These are phyloP conservation scores for Fragaria ananassa DNA, from an alignment of 306 rosid genomes.

Conservation along the genomic window DNA sequence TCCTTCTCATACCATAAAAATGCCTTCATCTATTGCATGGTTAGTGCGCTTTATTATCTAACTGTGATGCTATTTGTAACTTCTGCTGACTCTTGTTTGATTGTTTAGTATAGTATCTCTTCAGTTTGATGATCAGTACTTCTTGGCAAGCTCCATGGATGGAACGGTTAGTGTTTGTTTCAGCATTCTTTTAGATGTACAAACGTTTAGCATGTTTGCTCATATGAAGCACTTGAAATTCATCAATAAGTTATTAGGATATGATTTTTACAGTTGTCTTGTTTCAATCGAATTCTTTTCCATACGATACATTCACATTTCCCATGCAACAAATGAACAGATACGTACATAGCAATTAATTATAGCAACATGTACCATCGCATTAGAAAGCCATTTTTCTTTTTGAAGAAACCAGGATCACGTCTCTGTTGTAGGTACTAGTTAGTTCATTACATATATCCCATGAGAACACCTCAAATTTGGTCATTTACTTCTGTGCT, in stretches of 20 bases:
- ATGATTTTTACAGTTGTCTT: background rate
- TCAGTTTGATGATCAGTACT: slow-evolving; percentile 73
- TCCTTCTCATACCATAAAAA: slow-evolving; percentile 52
- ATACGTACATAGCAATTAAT: background rate
- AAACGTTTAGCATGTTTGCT: background rate
- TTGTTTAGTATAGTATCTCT: slow-evolving; percentile 66
- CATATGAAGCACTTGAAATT: background rate
- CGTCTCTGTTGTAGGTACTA: background rate
- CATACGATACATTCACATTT: background rate
- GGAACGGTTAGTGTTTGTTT: slow-evolving; percentile 69
- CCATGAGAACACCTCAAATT: background rate
- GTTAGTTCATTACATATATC: background rate
- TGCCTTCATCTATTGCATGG: slow-evolving; percentile 89
- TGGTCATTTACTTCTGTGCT: background rate
- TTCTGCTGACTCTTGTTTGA: slow-evolving; percentile 25
- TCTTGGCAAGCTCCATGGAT: slow-evolving; percentile 94
- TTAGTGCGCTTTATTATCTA: slow-evolving; percentile 29
- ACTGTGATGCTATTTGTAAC: slow-evolving; percentile 10
- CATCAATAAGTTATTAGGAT: background rate
- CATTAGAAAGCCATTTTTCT: background rate
- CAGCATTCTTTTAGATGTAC: background rate
- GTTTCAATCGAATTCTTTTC: background rate
- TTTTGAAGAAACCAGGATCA: background rate
- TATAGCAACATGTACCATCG: background rate
- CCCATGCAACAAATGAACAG: background rate